A percentile compares a stretch with the other conserved stretches of the same genome.
Evolutionary conservation across 495 filamentous ascomycete species (phyloP).

Genomic region (Penicillium pancosmium): DNA sequence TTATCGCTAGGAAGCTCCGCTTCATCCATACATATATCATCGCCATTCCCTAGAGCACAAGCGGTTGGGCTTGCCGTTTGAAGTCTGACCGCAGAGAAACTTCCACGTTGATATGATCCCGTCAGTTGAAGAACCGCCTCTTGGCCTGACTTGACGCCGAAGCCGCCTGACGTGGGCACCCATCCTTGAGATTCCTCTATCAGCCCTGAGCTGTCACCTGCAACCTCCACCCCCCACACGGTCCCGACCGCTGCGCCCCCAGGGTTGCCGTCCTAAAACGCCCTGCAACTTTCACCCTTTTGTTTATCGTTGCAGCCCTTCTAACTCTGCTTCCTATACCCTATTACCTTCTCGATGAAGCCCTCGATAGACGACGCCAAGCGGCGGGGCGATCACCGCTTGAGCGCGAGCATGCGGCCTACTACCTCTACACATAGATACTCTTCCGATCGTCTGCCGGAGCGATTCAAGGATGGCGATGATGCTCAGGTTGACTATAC

Average conservation of each 20-base stretch:
- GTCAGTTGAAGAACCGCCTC: slow-evolving; percentile 15
- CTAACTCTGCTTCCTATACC: slow-evolving; percentile 3
- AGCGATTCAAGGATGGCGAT: slow-evolving; percentile 72
- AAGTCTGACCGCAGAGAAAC: slow-evolving; percentile 10
- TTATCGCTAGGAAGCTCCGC: slow-evolving; percentile 19
- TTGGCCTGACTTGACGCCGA: slow-evolving; percentile 11
- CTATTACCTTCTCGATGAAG: slow-evolving; percentile 29
- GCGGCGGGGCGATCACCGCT: slow-evolving; percentile 33
- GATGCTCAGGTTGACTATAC: slow-evolving; percentile 76
- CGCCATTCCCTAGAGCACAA: not conserved
- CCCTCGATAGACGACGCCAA: slow-evolving; percentile 37
- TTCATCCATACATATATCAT: no score
- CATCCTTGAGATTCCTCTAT: slow-evolving; percentile 22
- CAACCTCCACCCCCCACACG: slow-evolving; percentile 13
- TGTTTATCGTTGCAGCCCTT: not conserved
- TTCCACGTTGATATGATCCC: slow-evolving; percentile 24
- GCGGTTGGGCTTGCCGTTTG: slow-evolving; percentile 7
- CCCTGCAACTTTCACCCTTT: not conserved
- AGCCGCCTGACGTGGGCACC: slow-evolving; percentile 27
- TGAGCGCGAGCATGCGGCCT: slow-evolving; percentile 40
- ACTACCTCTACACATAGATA: slow-evolving; percentile 45
- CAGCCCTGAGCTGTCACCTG: slow-evolving; percentile 29
- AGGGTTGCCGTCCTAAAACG: not conserved
- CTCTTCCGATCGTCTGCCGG: slow-evolving; percentile 73
- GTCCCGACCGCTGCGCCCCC: slow-evolving; percentile 3